These are phyloP conservation scores for Aspergillus flavus DNA, from an alignment of 2,329 filamentous ascomycete genomes.

Conservation along the genomic window DNA sequence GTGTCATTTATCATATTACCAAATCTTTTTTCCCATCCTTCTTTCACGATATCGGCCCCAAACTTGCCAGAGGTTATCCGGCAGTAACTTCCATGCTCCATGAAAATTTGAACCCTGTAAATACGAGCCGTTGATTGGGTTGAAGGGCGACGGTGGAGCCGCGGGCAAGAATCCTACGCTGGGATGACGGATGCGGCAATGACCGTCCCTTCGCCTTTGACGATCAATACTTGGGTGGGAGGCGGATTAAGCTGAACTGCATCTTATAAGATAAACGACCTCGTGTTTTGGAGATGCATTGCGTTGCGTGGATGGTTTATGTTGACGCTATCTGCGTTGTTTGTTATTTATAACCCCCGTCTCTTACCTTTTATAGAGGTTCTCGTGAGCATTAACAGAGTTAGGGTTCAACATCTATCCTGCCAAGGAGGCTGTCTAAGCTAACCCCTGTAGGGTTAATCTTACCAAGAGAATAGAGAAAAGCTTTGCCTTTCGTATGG, in stretches of 20 bases:
- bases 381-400: no score
- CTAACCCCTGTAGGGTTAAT: not conserved
- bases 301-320: not conserved
- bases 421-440: not conserved
- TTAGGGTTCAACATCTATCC: not conserved
- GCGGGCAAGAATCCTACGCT: not conserved
- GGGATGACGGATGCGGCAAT: slow-evolving; percentile 9
- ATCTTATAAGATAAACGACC: not conserved
- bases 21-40: not conserved
- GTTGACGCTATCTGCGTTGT: not conserved
- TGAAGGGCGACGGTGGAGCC: not conserved
- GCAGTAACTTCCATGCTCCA: not conserved
- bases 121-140: not conserved
- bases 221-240: slow-evolving; percentile 2
- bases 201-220: not conserved
- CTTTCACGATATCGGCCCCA: no score
- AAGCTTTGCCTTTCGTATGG: not conserved
- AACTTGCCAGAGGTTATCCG: no score
- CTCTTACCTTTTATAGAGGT: not conserved
- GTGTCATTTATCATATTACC: not conserved
- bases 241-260: not conserved
- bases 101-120: slow-evolving; percentile 1
- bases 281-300: not conserved
- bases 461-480: not conserved
- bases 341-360: not conserved